Conservation (phyloP, 768 basidiomycete species). For the Podaxis rugospora region DNA sequence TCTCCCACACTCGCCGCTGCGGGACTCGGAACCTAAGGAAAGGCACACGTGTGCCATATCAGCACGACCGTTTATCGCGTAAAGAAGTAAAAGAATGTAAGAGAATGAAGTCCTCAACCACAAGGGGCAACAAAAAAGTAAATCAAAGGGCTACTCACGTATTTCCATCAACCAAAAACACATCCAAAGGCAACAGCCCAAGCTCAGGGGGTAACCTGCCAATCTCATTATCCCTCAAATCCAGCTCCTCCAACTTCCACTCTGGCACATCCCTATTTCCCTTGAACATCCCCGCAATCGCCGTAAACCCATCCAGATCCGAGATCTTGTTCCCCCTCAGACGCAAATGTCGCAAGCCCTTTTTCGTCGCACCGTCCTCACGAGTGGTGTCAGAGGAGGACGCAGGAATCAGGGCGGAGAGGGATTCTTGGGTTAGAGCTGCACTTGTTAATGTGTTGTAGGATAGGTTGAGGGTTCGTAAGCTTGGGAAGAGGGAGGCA, state of each 20-base stretch:
- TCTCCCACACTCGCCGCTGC: slow-evolving; percentile 77
- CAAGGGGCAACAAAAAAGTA: not conserved
- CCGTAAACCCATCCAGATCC: slow-evolving; percentile 58
- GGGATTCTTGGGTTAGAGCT: slow-evolving; percentile 41
- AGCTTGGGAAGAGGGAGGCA: slow-evolving; percentile 62
- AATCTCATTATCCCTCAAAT: slow-evolving; percentile 80
- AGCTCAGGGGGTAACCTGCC: slow-evolving; percentile 63
- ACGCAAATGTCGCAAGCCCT: slow-evolving; percentile 61
- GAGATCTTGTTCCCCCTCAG: slow-evolving; percentile 66
- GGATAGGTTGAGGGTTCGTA: slow-evolving; percentile 69
- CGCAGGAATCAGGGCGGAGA: slow-evolving; percentile 50
- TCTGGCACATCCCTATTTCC: slow-evolving; percentile 55
- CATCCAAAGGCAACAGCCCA: slow-evolving; percentile 73
- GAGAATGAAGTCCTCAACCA: not conserved
- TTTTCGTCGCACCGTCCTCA: slow-evolving; percentile 21
- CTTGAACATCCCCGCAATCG: slow-evolving; percentile 59
- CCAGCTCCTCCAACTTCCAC: slow-evolving; percentile 81
- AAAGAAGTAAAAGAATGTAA: not conserved
- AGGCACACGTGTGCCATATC: not conserved
- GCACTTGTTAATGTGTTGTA: slow-evolving; percentile 63
- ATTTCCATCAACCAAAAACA: slow-evolving; percentile 83
- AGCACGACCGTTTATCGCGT: not conserved
- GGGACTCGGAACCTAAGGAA: slow-evolving; percentile 71
- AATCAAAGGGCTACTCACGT: slow-evolving; percentile 42
- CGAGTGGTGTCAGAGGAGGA: slow-evolving; percentile 17